Conservation (phyloP, 2,329 filamentous ascomycete genomes). For the Clonostachys chloroleuca region DNA sequence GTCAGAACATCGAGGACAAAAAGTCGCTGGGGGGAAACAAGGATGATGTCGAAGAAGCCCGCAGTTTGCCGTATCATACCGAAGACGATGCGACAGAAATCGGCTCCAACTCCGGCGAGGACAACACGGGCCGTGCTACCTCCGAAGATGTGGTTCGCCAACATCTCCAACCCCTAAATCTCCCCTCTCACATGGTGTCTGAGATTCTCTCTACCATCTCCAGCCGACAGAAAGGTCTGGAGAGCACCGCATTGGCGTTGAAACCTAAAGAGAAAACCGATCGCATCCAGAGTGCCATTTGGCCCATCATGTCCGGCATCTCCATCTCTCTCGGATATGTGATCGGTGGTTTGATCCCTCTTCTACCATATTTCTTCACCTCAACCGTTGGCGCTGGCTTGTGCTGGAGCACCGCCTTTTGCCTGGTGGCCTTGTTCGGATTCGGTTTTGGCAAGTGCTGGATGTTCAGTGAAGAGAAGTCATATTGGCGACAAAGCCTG, state of each 20-base stretch:
- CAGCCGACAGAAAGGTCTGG: background rate
- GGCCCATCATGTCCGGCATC: conserved; percentile 44
- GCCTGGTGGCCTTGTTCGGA: conserved; percentile 46
- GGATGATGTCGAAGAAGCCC: conserved; percentile 11
- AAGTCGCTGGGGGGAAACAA: background rate
- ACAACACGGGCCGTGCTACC: background rate
- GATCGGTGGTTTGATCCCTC: conserved; percentile 56
- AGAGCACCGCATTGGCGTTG: background rate
- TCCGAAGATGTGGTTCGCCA: conserved; percentile 15
- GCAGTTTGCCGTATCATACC: conserved; percentile 12
- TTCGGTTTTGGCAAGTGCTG: conserved; percentile 55
- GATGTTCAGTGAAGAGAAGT: conserved; percentile 15
- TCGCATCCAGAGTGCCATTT: conserved; percentile 11
- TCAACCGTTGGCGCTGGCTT: conserved; percentile 32
- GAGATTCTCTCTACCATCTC: conserved; percentile 4
- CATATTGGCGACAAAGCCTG: background rate
- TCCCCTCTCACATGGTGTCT: conserved; percentile 10
- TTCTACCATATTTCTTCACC: conserved; percentile 58
- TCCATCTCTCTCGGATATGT: conserved; percentile 60
- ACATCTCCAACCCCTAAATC: conserved; percentile 23
- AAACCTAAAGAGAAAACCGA: conserved; percentile 2
- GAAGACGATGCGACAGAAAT: conserved; percentile 2
- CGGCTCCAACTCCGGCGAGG: background rate
- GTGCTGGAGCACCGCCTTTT: conserved; percentile 48
- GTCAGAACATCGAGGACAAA: background rate